Evolutionary conservation across 108 stramenopile species (phyloP), one percentile per base, ranked within the genome.

Genomic region (Phaeodactylum tricornutum): DNA sequence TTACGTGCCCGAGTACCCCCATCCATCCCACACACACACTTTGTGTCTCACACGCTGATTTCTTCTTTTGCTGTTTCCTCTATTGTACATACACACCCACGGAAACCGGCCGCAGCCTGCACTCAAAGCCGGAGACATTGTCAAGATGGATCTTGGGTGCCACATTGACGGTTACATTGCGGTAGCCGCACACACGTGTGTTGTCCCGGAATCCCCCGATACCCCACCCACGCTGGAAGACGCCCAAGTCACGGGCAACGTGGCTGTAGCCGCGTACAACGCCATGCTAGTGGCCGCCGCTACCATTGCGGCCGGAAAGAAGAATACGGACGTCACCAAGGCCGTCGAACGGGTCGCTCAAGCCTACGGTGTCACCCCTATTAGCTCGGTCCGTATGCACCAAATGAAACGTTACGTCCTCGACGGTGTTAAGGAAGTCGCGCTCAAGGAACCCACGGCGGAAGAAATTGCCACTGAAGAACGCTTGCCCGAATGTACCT

Each of bases 91-190:
- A 12, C 12, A 34, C 8, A 34, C 33, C 33, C 33, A 34, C 33
- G 8, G 33, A 8, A 34, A 34, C 6, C 22, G 15, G n/a, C 19
- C 29, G 42, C 61, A 87, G 85, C 60, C 65, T 43, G 72, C 77
- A 23, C 71, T 99, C 28, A 82, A 86, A 50, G 91, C 64, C 5
- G 97, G 96, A 21, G 99, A 99, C 74, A 64, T 98, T 43, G 99
- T 99, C 23, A 99, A 99, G 78, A 79, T 98, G 46, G 99, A 99
- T 72, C 79, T 98, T 29, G 99, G 97, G 39, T 95, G 93, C 50
- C 97, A 99, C 82, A 83, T 99, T 33, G 99, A 98, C 64, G 97
- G 97, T 26, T 99, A 92, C 79, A 94, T 97, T 53, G 90, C 95
- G 26, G 95, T 96, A 17, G 92, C 81, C 1, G 97, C 95, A 3